Conservation (phyloP, 345 rosid species). For the Eucalyptus urophylla region DNA sequence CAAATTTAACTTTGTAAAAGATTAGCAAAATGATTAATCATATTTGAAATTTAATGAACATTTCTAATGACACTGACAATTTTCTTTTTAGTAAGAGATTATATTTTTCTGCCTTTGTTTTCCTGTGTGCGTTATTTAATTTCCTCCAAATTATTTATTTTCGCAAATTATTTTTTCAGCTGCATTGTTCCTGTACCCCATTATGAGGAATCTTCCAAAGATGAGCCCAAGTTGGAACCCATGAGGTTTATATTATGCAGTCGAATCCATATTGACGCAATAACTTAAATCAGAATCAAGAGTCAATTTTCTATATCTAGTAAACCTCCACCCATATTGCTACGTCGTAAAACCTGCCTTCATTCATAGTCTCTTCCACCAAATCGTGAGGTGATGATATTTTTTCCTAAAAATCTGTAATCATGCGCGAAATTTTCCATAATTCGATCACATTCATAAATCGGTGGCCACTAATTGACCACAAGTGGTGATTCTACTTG, state of each 20-base stretch:
- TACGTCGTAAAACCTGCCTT: not conserved
- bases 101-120: not conserved
- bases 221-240: not conserved
- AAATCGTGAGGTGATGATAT: not conserved
- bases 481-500: not conserved
- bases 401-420: not conserved
- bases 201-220: not conserved
- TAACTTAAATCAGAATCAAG: not conserved
- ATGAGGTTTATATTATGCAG: not conserved
- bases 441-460: not conserved
- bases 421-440: not conserved
- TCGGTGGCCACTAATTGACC: not conserved
- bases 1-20: not conserved
- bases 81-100: not conserved
- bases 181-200: not conserved
- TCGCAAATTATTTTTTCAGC: not conserved
- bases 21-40: not conserved
- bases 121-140: not conserved
- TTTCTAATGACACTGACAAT: not conserved
- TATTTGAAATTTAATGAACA: not conserved
- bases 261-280: not conserved
- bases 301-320: not conserved
- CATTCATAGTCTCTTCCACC: not conserved
- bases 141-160: not conserved
- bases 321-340: not conserved